Percentiles rank a stretch among this genome's conserved stretches.
These are phyloP conservation scores for Acacia crassicarpa DNA, from an alignment of 306 rosid species.

Conservation along the genomic window DNA sequence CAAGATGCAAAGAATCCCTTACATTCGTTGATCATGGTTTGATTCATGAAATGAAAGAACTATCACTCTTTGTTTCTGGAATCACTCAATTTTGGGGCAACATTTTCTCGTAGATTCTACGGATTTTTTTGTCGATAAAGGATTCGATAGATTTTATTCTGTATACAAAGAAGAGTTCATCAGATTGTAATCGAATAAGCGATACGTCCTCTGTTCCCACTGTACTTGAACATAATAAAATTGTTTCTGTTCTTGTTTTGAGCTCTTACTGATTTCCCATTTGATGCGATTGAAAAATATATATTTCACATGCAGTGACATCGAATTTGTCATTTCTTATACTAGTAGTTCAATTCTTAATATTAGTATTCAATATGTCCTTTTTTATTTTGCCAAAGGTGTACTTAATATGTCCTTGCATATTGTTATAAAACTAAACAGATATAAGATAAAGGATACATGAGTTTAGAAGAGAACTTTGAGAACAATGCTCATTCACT, in stretches of 20 bases:
- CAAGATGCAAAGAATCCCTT: slow-evolving; percentile 28
- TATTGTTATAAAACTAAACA: too few species aligned
- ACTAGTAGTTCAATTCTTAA: too few species aligned
- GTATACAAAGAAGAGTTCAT: not conserved
- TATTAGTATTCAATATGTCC: too few species aligned
- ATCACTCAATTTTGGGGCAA: not conserved
- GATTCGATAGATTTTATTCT: not conserved
- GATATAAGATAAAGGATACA: too few species aligned
- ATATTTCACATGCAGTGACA: not conserved
- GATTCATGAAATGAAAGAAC: not conserved
- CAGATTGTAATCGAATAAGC: not conserved
- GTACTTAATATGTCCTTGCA: too few species aligned
- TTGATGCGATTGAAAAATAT: not conserved
- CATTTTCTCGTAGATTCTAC: not conserved
- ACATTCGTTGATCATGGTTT: not conserved
- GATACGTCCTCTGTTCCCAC: too few species aligned
- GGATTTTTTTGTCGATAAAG: too few species aligned
- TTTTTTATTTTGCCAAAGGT: too few species aligned
- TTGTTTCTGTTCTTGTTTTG: not conserved
- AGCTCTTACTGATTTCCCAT: not conserved
- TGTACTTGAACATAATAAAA: not conserved
- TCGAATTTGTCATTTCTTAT: too few species aligned
- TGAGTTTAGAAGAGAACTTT: too few species aligned
- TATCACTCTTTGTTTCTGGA: not conserved
- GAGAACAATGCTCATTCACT: too few species aligned